Conservation (phyloP, 257 asterid genomes). For the Fraxinus quadrangulata region DNA sequence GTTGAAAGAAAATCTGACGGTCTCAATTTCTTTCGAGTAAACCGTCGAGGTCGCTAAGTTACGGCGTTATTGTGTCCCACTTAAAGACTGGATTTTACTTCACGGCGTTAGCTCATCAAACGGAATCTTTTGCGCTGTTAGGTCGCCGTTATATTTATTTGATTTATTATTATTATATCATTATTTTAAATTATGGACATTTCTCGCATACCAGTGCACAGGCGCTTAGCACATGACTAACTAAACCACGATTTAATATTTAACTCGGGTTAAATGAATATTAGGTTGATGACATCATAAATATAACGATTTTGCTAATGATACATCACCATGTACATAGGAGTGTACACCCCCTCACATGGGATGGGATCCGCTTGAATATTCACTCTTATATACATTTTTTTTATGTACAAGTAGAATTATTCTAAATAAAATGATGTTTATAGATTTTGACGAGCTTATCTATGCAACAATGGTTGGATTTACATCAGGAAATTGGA, state of each 20-base stretch:
- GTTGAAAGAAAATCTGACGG: conserved; percentile 39
- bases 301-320: not conserved
- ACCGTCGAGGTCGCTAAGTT: conserved; percentile 28
- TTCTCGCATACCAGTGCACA: conserved; percentile 37
- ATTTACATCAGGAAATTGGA: not conserved
- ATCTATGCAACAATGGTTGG: not conserved
- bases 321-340: too few species aligned
- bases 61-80: conserved; percentile 37
- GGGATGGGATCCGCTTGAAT: too few species aligned
- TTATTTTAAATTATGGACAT: conserved; percentile 30
- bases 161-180: conserved; percentile 21
- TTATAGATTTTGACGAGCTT: conserved; percentile 4
- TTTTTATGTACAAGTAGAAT: too few species aligned
- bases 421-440: not conserved
- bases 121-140: conserved; percentile 49
- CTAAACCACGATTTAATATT: conserved; percentile 26
- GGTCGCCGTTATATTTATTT: conserved; percentile 14
- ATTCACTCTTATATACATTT: too few species aligned
- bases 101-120: conserved; percentile 37
- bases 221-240: conserved; percentile 35
- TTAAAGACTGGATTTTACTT: conserved; percentile 20
- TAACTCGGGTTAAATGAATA: conserved; percentile 27
- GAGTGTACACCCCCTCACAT: too few species aligned
- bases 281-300: not conserved
- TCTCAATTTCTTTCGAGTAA: conserved; percentile 24